phyloP scores from a whole-genome alignment of 768 basidiomycete genomes.

The Kwoniella sp. region DNA sequence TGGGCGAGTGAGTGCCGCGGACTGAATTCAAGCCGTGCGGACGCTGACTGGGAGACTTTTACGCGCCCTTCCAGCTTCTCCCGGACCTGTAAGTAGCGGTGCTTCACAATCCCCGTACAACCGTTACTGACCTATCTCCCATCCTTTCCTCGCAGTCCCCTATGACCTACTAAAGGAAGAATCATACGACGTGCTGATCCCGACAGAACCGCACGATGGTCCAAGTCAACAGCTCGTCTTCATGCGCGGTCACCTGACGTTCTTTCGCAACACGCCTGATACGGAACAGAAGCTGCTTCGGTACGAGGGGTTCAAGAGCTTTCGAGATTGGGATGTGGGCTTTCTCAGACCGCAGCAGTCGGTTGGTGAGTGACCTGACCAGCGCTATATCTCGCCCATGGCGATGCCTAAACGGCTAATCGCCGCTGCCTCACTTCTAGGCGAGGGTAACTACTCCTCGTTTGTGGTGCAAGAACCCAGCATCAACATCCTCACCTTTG shows the following conservation, averaged over 20 bases:
- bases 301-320: slow-evolving; percentile 17
- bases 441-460: slow-evolving; percentile 21
- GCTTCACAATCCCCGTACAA: not conserved
- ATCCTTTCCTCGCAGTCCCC: slow-evolving; percentile 10
- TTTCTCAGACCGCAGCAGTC: not conserved
- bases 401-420: not conserved
- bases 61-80: not conserved
- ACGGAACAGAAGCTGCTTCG: slow-evolving; percentile 13
- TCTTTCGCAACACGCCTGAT: slow-evolving; percentile 16
- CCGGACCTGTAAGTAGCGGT: slow-evolving; percentile 3
- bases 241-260: slow-evolving; percentile 25
- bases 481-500: slow-evolving; percentile 19
- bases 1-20: slow-evolving; percentile 18
- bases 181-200: slow-evolving; percentile 21
- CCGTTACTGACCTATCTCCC: not conserved
- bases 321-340: slow-evolving; percentile 14
- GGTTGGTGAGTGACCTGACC: slow-evolving; percentile 13
- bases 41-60: not conserved
- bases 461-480: slow-evolving; percentile 19
- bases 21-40: not conserved
- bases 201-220: slow-evolving; percentile 5
- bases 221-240: slow-evolving; percentile 16
- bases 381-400: no score
- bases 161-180: slow-evolving; percentile 13
- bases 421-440: not conserved